Conservation (phyloP, 345 rosid genomes). For the Hibiscus tridactylites region DNA sequence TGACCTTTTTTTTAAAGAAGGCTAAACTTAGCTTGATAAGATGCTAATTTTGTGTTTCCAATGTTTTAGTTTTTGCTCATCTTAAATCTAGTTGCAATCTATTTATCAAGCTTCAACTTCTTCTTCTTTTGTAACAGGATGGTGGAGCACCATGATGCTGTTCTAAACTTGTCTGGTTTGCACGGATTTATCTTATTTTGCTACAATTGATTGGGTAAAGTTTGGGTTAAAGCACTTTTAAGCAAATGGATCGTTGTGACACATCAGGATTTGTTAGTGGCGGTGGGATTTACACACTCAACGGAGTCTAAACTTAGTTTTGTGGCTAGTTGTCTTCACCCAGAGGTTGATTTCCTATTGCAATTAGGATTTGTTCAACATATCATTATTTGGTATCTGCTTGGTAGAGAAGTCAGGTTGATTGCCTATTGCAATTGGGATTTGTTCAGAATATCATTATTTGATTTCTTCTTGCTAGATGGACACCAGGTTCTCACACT, state of each 20-base stretch:
- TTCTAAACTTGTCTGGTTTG: conserved; percentile 19
- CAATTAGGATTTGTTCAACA: conserved; percentile 37
- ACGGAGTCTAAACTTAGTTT: conserved; percentile 29
- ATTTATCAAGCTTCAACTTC: not conserved
- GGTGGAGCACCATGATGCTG: conserved; percentile 21
- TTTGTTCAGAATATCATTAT: no score
- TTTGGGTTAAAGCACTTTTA: conserved; percentile 21
- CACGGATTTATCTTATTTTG: conserved; percentile 11
- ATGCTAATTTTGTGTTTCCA: not conserved
- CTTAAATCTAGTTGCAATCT: not conserved
- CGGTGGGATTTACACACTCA: conserved; percentile 43
- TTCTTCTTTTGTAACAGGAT: conserved; percentile 41
- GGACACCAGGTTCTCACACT: conserved; percentile 45
- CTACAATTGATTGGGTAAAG: not conserved
- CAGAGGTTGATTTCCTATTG: conserved; percentile 40
- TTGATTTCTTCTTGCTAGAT: conserved; percentile 29
- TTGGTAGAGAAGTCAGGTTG: no score
- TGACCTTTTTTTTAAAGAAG: not conserved
- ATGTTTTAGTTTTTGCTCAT: not conserved
- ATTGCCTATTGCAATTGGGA: no score
- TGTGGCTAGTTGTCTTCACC: conserved; percentile 15
- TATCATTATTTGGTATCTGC: conserved; percentile 13
- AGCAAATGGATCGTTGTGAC: conserved; percentile 67
- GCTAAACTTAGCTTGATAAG: not conserved
- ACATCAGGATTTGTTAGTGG: conserved; percentile 99